Evolutionary conservation across 208 protist genomes (phyloP), one percentile per base, ranked within the genome.

Genomic region (Crithidia mellificae): DNA sequence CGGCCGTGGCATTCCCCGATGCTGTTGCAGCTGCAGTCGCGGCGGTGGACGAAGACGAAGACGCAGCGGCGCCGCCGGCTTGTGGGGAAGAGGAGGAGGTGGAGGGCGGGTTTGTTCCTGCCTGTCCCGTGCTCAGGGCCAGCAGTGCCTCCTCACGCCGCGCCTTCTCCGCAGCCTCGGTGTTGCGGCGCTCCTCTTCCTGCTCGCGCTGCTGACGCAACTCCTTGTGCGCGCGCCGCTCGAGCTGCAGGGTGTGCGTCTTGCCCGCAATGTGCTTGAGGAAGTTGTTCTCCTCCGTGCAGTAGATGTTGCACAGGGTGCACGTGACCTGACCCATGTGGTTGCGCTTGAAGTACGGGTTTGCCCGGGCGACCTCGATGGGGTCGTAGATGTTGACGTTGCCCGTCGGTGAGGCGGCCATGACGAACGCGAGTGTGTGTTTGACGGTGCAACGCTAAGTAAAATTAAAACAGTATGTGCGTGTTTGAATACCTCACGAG

Each of bases 321-420:
- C 90, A 96, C 3, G 77, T 78, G 20, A 90, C 84, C 49, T 90
- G 83, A 0, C 90, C 90, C 59, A 96, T 78, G 76, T 96, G 87
- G 61, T 96, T 96, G 14, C 84, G 73, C 68, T 91, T 91, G 63
- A 88, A 93, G 72, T 93, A 92, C 15, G 79, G 80, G 56, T 81
- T 81, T 12, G 64, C 63, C 4, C 74, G 43, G 20, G 90, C 90
- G 53, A 82, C 62, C 44, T 81, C 70, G 24, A 77, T 65, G 12
- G 90, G 85, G 63, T 89, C 80, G 58, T 82, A 85, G 44, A 85
- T 73, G 73, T 83, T 90, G 20, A 47, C 27, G 39, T 38, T 52
- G 38, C 34, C 39, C 0, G 51, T 22, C 1, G 54, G 19, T 14
- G 43, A 39, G 4, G 71, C 59, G n/a, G 55, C n/a, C 63, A 70